phyloP scores from a whole-genome alignment of 257 asterid genomes.

The Jaltomata sinuosa region DNA sequence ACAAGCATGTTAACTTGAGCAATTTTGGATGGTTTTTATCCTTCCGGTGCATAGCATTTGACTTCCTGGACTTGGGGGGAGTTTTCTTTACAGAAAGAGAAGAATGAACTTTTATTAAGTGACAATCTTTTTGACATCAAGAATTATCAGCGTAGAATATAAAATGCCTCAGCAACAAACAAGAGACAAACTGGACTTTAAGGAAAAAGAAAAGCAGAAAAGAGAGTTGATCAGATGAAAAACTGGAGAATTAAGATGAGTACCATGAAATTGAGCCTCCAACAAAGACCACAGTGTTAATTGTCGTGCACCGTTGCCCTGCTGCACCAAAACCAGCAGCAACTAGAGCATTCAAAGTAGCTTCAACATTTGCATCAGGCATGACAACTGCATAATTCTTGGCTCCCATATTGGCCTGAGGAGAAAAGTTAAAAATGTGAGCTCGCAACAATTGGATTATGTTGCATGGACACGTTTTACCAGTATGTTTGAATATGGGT shows the following conservation, averaged over 20 bases:
- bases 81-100: not conserved
- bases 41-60: not conserved
- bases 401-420: constrained; percentile 97
- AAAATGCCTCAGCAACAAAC: not conserved
- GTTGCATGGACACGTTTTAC: constrained; percentile 1
- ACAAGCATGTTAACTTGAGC: not conserved
- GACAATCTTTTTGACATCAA: not conserved
- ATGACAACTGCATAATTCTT: constrained; percentile 88
- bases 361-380: constrained; percentile 82
- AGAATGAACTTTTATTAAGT: not conserved
- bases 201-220: not conserved
- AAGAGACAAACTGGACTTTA: not conserved
- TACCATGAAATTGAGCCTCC: constrained; percentile 89
- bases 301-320: constrained; percentile 93
- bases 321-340: constrained; percentile 99
- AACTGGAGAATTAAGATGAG: not conserved
- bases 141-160: not conserved
- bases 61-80: not conserved
- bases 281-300: constrained; percentile 88
- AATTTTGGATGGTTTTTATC: not conserved
- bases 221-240: not conserved
- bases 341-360: constrained; percentile 74
- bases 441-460: not conserved
- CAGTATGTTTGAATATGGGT: not conserved
- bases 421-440: not conserved